Evolutionary conservation across 768 basidiomycete species (phyloP).

Genomic region (Rhizopogon salebrosus): DNA sequence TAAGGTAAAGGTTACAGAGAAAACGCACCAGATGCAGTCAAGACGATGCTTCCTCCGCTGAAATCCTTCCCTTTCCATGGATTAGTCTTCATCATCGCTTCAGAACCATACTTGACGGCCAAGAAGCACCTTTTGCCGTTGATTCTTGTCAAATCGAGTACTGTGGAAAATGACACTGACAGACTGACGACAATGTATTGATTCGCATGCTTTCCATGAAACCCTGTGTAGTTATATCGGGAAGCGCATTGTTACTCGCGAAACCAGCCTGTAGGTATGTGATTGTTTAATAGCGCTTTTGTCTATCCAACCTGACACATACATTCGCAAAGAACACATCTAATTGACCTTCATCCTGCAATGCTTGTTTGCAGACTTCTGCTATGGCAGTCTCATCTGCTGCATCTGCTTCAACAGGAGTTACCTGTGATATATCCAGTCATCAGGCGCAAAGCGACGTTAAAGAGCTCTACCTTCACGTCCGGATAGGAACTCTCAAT

Average conservation of each 20-base stretch:
- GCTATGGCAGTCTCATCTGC: slow-evolving; percentile 70
- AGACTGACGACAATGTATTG: slow-evolving; percentile 57
- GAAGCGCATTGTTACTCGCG: slow-evolving; percentile 38
- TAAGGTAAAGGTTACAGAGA: neutral
- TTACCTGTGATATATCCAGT: slow-evolving; percentile 49
- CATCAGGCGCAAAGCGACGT: neutral
- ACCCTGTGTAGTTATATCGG: slow-evolving; percentile 51
- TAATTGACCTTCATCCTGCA: slow-evolving; percentile 78
- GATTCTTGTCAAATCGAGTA: slow-evolving; percentile 1
- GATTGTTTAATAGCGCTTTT: neutral
- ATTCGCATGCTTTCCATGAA: slow-evolving; percentile 78
- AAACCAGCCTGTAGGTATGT: slow-evolving; percentile 56
- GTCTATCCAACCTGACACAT: slow-evolving; percentile 15
- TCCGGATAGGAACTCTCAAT: slow-evolving; percentile 66
- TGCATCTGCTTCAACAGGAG: slow-evolving; percentile 74
- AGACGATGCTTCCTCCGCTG: slow-evolving; percentile 77
- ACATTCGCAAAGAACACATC: slow-evolving; percentile 97
- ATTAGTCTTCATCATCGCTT: slow-evolving; percentile 71
- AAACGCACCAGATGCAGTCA: slow-evolving; percentile 75
- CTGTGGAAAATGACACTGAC: slow-evolving; percentile 1
- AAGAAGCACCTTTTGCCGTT: slow-evolving; percentile 65
- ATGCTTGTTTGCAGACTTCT: slow-evolving; percentile 61
- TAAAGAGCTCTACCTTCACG: slow-evolving; percentile 57
- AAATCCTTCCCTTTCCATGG: slow-evolving; percentile 61
- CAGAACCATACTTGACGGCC: slow-evolving; percentile 81